phyloP scores from a whole-genome alignment of 495 filamentous ascomycete genomes.

The Penicillium coprophilum region DNA sequence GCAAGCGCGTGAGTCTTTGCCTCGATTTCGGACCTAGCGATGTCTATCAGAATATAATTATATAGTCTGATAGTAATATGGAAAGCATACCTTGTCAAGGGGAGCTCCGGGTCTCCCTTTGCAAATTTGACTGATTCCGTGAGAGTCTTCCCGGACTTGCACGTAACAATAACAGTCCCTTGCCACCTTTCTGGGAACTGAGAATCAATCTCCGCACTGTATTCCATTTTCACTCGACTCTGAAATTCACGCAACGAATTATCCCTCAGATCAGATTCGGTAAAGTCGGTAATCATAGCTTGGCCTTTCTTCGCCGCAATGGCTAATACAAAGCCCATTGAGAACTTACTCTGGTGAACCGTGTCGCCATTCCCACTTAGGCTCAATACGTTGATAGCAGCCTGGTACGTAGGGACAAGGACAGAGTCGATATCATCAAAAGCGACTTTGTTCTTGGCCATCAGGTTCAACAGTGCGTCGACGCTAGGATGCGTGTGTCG shows the following conservation, averaged over 20 bases:
- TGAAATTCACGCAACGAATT: conserved; percentile 29
- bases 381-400: conserved; percentile 35
- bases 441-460: conserved; percentile 28
- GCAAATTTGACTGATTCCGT: conserved; percentile 30
- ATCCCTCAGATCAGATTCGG: conserved; percentile 31
- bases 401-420: conserved; percentile 32
- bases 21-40: conserved; percentile 30
- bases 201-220: conserved; percentile 32
- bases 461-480: conserved; percentile 33
- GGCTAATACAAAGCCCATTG: conserved; percentile 42
- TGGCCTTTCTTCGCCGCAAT: conserved; percentile 37
- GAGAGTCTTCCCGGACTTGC: conserved; percentile 28
- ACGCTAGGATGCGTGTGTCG: conserved; percentile 40
- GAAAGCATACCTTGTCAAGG: conserved; percentile 31
- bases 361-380: conserved; percentile 33
- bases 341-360: conserved; percentile 42
- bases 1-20: conserved; percentile 26
- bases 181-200: conserved; percentile 35
- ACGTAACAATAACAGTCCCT: conserved; percentile 32
- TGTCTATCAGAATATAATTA: background rate
- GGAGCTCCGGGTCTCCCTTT: conserved; percentile 36
- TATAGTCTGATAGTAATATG: background rate
- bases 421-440: conserved; percentile 37
- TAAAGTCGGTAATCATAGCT: conserved; percentile 40
- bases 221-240: conserved; percentile 30